phyloP scores from a whole-genome alignment of 2,329 filamentous ascomycete genomes.

The Aspergillus costaricaensis region DNA sequence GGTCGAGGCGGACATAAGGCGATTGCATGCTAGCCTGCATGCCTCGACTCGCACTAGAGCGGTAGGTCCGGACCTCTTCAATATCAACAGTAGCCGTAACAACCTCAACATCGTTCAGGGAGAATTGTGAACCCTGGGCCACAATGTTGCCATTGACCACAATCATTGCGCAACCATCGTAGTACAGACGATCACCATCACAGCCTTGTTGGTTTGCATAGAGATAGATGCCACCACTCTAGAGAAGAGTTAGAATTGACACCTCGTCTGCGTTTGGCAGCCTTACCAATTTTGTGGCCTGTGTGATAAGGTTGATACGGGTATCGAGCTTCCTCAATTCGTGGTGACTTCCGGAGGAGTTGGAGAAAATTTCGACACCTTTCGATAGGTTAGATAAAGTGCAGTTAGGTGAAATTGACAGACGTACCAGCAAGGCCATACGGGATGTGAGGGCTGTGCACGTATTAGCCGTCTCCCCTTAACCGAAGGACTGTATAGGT shows the following conservation, averaged over 20 bases:
- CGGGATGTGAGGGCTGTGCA: conserved; percentile 54
- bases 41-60: conserved; percentile 30
- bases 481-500: not conserved
- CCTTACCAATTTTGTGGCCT: conserved; percentile 57
- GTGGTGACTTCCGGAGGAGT: conserved; percentile 69
- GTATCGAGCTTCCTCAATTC: conserved; percentile 67
- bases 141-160: conserved; percentile 64
- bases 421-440: conserved; percentile 55
- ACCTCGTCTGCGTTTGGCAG: too few species aligned
- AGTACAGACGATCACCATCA: conserved; percentile 63
- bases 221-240: conserved; percentile 52
- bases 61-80: conserved; percentile 58
- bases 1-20: conserved; percentile 40
- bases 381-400: conserved; percentile 29
- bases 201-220: conserved; percentile 66
- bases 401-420: conserved; percentile 51
- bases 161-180: conserved; percentile 66
- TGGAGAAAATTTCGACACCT: conserved; percentile 72
- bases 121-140: conserved; percentile 68
- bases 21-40: conserved; percentile 38
- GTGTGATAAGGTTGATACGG: conserved; percentile 64
- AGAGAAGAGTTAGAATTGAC: conserved; percentile 14
- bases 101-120: conserved; percentile 66
- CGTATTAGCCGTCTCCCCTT: conserved; percentile 20
- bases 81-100: conserved; percentile 67